Percentiles rank a stretch among this genome's conserved stretches.
phyloP scores from a whole-genome alignment of 805 yeast species.

The Lachancea nothofagi region DNA sequence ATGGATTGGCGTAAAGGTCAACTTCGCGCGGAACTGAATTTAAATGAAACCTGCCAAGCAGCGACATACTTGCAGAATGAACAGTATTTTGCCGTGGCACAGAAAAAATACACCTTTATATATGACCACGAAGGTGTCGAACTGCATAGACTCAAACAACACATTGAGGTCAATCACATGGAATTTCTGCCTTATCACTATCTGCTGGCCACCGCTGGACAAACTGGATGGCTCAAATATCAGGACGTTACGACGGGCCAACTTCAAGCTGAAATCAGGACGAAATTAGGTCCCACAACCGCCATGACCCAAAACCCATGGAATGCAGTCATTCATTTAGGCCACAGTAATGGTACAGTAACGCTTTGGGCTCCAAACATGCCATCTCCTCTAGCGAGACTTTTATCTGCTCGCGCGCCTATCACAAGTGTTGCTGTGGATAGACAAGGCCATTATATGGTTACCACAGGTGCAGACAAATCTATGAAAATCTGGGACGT shows the following conservation, averaged over 20 bases:
- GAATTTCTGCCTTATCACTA: slow-evolving; percentile 93
- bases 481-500: slow-evolving; percentile 89
- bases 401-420: slow-evolving; percentile 81
- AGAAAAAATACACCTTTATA: slow-evolving; percentile 86
- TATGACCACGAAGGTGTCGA: slow-evolving; percentile 90
- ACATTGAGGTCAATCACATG: slow-evolving; percentile 73
- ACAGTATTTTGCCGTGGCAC: slow-evolving; percentile 94
- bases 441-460: slow-evolving; percentile 92
- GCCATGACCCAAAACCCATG: slow-evolving; percentile 89
- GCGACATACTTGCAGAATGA: slow-evolving; percentile 89
- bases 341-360: slow-evolving; percentile 89
- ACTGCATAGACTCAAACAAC: slow-evolving; percentile 85
- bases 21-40: slow-evolving; percentile 72
- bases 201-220: slow-evolving; percentile 80
- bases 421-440: slow-evolving; percentile 80
- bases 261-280: slow-evolving; percentile 74
- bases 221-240: slow-evolving; percentile 80
- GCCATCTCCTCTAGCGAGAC: slow-evolving; percentile 77
- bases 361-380: slow-evolving; percentile 90
- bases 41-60: slow-evolving; percentile 85
- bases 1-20: slow-evolving; percentile 92
- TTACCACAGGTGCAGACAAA: slow-evolving; percentile 82
- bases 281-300: slow-evolving; percentile 86
- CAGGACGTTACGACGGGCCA: slow-evolving; percentile 95
- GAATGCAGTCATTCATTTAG: slow-evolving; percentile 92